Evolutionary conservation across 1,139 yeast genomes (phyloP).

Genomic region (Nakaseomyces bracarensis): DNA sequence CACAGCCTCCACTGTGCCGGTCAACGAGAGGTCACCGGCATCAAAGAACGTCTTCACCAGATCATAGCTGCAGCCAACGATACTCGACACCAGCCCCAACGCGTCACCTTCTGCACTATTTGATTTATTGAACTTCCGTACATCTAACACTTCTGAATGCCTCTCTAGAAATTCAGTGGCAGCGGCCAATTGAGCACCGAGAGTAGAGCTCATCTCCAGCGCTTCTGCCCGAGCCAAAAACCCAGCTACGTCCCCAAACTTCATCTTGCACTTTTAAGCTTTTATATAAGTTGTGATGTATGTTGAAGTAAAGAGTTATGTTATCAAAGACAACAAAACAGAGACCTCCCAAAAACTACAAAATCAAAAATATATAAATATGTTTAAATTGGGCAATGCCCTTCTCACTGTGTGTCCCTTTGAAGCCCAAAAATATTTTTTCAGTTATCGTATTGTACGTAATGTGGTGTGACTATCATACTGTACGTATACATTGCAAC

Average conservation of each 20-base stretch:
- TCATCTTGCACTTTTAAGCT: too few species aligned
- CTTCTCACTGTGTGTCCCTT: too few species aligned
- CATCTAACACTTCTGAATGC: not conserved
- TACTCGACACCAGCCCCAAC: not conserved
- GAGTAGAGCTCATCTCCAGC: not conserved
- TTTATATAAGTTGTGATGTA: too few species aligned
- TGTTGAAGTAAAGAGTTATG: too few species aligned
- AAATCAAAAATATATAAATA: too few species aligned
- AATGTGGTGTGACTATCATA: too few species aligned
- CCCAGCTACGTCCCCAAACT: constrained; percentile 5
- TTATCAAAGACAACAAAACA: too few species aligned
- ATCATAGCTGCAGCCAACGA: constrained; percentile 2
- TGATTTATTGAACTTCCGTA: not conserved
- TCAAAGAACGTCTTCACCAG: not conserved
- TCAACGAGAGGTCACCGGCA: not conserved
- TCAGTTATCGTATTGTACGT: too few species aligned
- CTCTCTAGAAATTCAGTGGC: not conserved
- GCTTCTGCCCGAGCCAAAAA: not conserved
- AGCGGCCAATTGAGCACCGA: not conserved
- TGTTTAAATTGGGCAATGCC: too few species aligned
- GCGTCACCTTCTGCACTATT: not conserved
- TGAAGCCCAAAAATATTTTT: too few species aligned
- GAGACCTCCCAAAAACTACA: too few species aligned
- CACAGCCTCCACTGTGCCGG: not conserved
- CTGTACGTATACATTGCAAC: too few species aligned